phyloP scores from a whole-genome alignment of 345 rosid genomes.

The Citrus unshiu region DNA sequence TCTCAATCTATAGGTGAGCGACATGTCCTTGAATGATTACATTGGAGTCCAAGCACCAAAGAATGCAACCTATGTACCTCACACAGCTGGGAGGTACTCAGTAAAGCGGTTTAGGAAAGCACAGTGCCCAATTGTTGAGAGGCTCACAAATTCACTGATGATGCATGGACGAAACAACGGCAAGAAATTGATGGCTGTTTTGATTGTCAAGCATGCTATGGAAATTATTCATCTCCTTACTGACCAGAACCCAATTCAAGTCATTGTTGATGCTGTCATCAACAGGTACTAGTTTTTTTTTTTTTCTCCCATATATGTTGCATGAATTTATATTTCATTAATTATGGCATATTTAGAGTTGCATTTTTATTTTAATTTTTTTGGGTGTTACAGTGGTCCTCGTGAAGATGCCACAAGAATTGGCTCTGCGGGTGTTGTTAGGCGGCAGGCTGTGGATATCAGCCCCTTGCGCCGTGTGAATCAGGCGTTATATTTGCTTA shows the following conservation, averaged over 20 bases:
- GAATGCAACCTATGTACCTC: conserved; percentile 75
- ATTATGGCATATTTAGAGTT: too few relatives aligned
- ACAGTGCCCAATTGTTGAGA: conserved; percentile 80
- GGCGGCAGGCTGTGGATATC: conserved; percentile 89
- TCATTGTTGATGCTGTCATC: conserved; percentile 68
- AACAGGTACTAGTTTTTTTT: conserved; percentile 44
- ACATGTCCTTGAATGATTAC: background rate
- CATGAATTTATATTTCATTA: too few relatives aligned
- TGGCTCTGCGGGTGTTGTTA: conserved; percentile 87
- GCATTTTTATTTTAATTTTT: too few relatives aligned
- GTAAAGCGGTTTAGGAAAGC: conserved; percentile 85
- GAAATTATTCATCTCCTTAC: conserved; percentile 68
- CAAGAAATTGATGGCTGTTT: conserved; percentile 72
- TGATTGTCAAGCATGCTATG: conserved; percentile 74
- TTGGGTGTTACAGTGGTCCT: conserved; percentile 49
- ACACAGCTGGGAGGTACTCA: conserved; percentile 84
- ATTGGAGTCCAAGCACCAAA: conserved; percentile 17
- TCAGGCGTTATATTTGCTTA: conserved; percentile 68
- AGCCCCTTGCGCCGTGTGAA: conserved; percentile 79
- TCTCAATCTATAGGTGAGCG: background rate
- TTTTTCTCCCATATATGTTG: too few relatives aligned
- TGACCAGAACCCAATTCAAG: conserved; percentile 78
- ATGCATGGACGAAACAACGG: conserved; percentile 89
- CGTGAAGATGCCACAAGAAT: conserved; percentile 85
- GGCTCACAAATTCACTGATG: conserved; percentile 86